phyloP scores from a whole-genome alignment of 2,329 filamentous ascomycete species.

The Alternaria incomplexa region DNA sequence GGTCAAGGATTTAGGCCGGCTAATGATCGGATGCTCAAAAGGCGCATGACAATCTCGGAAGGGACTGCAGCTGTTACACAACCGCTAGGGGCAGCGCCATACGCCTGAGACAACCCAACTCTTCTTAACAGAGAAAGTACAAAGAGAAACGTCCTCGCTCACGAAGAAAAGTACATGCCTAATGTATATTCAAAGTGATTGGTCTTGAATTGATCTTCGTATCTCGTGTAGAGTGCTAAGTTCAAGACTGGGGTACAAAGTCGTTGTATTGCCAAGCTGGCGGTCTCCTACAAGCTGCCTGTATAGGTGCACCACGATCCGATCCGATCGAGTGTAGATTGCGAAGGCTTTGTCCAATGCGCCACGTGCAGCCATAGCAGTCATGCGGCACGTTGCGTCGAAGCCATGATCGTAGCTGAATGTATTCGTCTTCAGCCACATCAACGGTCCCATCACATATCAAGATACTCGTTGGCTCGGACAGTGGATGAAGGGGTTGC shows the following conservation, averaged over 20 bases:
- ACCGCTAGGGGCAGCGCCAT: neutral
- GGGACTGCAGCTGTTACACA: neutral
- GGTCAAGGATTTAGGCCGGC: conserved; percentile 6
- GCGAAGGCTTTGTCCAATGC: neutral
- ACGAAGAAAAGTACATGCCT: neutral
- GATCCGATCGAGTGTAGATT: neutral
- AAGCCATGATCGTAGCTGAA: neutral
- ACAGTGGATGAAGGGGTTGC: neutral
- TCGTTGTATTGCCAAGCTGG: neutral
- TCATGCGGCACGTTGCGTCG: neutral
- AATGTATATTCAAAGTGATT: neutral
- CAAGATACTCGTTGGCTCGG: neutral
- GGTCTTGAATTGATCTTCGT: neutral
- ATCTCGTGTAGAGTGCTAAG: neutral
- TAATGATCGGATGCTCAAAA: conserved; percentile 7
- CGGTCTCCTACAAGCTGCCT: neutral
- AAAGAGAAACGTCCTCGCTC: neutral
- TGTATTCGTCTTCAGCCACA: neutral
- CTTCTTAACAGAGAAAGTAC: neutral
- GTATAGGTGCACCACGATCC: neutral
- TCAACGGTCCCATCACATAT: neutral
- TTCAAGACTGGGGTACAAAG: neutral
- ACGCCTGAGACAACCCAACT: neutral
- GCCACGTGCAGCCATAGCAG: neutral
- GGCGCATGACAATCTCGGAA: neutral